A percentile compares a stretch with the other conserved stretches of the same genome.
These are phyloP conservation scores for Lachancea thermotolerans DNA, from an alignment of 805 yeast species.

Conservation along the genomic window DNA sequence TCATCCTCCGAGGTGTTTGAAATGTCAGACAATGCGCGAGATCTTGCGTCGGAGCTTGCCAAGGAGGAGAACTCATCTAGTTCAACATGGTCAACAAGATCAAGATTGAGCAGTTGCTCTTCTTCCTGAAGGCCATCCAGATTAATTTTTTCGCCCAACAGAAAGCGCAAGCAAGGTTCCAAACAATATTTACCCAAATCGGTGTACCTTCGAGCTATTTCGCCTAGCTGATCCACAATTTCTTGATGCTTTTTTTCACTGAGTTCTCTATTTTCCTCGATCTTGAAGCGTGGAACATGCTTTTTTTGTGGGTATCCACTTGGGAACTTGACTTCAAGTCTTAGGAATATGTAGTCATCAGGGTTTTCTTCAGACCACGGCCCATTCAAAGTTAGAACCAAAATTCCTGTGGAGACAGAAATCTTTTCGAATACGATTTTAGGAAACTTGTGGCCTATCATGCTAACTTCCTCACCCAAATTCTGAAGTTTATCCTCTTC, in stretches of 20 bases:
- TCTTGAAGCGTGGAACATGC: conserved; percentile 45
- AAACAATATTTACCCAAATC: conserved; percentile 59
- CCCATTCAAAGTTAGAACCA: conserved; percentile 73
- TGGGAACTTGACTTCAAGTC: conserved; percentile 70
- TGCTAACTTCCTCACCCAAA: conserved; percentile 85
- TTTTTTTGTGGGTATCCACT: conserved; percentile 58
- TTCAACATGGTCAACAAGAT: conserved; percentile 25
- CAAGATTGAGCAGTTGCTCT: conserved; percentile 26
- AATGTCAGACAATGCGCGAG: conserved; percentile 28
- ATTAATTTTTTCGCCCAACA: conserved; percentile 74
- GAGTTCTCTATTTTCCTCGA: conserved; percentile 77
- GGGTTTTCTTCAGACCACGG: conserved; percentile 50
- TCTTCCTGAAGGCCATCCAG: conserved; percentile 35
- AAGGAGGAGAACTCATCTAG: conserved; percentile 32
- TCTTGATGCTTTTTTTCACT: conserved; percentile 41
- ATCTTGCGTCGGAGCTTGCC: conserved; percentile 31
- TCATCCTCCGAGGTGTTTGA: conserved; percentile 39
- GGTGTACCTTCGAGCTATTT: conserved; percentile 52
- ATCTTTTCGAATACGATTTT: conserved; percentile 80
- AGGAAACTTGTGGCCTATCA: conserved; percentile 84
- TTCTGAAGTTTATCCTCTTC: conserved; percentile 45
- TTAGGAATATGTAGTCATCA: conserved; percentile 48
- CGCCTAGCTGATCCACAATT: conserved; percentile 45
- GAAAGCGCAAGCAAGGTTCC: conserved; percentile 68
- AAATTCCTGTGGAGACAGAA: conserved; percentile 76